Base-by-base conservation (phyloP, 1,284 basidiomycete species). In the Apiotrichum montevideense region DNA sequence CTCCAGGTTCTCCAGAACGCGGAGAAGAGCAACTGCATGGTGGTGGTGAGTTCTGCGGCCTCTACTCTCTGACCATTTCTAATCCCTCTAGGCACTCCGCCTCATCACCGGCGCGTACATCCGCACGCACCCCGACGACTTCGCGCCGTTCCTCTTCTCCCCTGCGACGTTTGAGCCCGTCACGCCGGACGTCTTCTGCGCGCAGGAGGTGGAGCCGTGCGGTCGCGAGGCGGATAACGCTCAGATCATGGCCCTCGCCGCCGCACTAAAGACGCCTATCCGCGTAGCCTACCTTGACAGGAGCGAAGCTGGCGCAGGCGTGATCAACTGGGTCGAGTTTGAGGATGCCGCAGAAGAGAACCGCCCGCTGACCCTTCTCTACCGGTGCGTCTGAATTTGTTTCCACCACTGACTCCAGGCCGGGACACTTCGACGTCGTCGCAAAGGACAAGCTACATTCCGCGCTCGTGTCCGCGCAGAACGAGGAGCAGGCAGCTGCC, bases 221-320 rank as follows among this genome's bases (percentile, higher is more conserved):
- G 86, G 88, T 13, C 87, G 85, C 68, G 90, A 94, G 79, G 90
- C 90, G 84, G 91, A 94, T 65, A 86, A 94, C 65, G 84, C 88
- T 21, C 87, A 91, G 67, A 87, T 94, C 63, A 84, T 83, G 56
- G 90, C 90, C 0, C 79, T 95, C 6, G 83, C 85, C 11, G 80
- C 83, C 46, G 87, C 85, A 0, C 76, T 93, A 35, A 77, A 81
- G 42, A 76, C 88, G 50, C 85, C 87, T 56, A 76, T 92, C 49
- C 81, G 84, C 50, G 81, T 92, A 39, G 89, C 89, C 4, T 92
- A 92, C 73, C 80, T 94, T 15, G 88, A 90, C 70, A 80, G 83
- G 4, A 79, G 73, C 33, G 79, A 79, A 35, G 52, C 71, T 3
- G 71, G 77, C 8, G 61, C 54, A n/a, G 69, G 66, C 29, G 68